phyloP scores from a whole-genome alignment of 768 basidiomycete species.

The Xanthoconium purpureum region DNA sequence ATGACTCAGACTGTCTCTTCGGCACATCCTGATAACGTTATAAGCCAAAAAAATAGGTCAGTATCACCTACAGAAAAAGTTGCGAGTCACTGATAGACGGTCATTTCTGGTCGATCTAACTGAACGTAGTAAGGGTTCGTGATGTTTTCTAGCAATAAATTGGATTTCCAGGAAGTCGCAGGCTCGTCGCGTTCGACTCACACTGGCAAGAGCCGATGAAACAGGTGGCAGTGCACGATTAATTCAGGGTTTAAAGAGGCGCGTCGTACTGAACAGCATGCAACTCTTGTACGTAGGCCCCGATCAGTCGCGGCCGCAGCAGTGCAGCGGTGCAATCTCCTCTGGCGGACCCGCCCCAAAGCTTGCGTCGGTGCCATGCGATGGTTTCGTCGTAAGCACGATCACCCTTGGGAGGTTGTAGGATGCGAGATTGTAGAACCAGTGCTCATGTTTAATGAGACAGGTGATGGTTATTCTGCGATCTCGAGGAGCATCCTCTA shows the following conservation, averaged over 20 bases:
- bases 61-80: no score
- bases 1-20: neutral
- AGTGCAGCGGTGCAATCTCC: constrained; percentile 11
- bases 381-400: constrained; percentile 50
- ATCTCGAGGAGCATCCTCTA: constrained; percentile 7
- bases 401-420: constrained; percentile 77
- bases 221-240: constrained; percentile 23
- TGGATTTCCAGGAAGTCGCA: no score
- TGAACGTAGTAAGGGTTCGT: no score
- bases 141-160: no score
- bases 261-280: constrained; percentile 14
- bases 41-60: neutral
- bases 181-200: neutral
- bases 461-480: constrained; percentile 42
- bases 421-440: constrained; percentile 62
- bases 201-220: neutral
- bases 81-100: no score
- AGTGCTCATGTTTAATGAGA: constrained; percentile 58
- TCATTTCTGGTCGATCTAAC: no score
- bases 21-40: constrained; percentile 1
- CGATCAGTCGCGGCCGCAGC: constrained; percentile 20
- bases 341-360: constrained; percentile 17
- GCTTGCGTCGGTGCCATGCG: constrained; percentile 23
- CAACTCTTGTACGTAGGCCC: neutral
- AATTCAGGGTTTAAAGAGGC: constrained; percentile 12